Evolutionary conservation across 2,329 filamentous ascomycete genomes (phyloP), one percentile per base, ranked within the genome.

Genomic region (Capronia coronata): DNA sequence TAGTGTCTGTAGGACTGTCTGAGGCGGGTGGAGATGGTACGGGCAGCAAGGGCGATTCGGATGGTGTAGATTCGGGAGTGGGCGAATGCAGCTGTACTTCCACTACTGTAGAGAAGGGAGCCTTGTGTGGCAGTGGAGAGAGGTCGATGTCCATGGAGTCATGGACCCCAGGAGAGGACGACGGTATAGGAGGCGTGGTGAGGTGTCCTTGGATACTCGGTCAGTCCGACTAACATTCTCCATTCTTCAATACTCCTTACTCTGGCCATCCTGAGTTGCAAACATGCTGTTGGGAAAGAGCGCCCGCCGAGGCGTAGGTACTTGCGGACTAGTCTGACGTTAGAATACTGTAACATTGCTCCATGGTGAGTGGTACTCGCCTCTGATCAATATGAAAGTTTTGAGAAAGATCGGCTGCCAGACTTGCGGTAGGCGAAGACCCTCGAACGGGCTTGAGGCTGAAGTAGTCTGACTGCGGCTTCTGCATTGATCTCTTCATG

Each of bases 351-450:
- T 6, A 37, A 6, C 14, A 3, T 9, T 5, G 18, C 7, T 19
- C 19, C 34, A 7, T 16, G 18, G 3, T n/a, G 34, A 19, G 13
- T 37, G 34, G 34, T 37, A 37, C 55, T 60, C 75, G 96, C 91
- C 90, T 96, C 64, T 85, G 88, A 69, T 96, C 90, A 67, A 97
- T 86, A 66, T 91, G 86, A 67, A 97, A 94, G 74, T 97, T 98
- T 66, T 95, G 89, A 51, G 90, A 96, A 62, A 97, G 77, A 70
- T 98, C 93, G 55, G 89, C 90, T 35, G 90, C 91, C 60, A 98
- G 74, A 64, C 87, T 94, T 45, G 88, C 83, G 29, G 89, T 90
- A 4, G 93, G 93, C 49, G 93, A 98, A 16, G 90, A 94, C 42
- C 88, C 87, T 59, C 82, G 81, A 62, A 87, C 75, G 45, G 84